A percentile compares a stretch with the other conserved stretches of the same genome.
These are phyloP conservation scores for Periglandula ipomoeae DNA, from an alignment of 2,329 filamentous ascomycete genomes.

Conservation along the genomic window DNA sequence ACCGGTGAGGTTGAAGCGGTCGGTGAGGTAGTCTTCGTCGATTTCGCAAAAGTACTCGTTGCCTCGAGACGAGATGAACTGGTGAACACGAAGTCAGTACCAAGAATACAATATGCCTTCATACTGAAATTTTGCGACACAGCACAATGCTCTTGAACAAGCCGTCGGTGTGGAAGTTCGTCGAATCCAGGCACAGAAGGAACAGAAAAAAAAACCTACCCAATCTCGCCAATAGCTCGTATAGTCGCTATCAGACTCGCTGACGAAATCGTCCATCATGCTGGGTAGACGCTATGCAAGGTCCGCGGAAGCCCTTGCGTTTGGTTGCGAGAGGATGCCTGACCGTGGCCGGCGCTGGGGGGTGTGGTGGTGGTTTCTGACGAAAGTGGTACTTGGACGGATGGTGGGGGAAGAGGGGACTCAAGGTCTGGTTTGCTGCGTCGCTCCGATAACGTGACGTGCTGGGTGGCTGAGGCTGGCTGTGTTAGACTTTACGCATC, in stretches of 20 bases:
- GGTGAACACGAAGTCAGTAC: constrained; percentile 2
- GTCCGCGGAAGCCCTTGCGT: neutral
- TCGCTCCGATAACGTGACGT: constrained; percentile 8
- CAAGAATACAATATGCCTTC: neutral
- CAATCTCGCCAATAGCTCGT: constrained; percentile 99
- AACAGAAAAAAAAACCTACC: constrained; percentile 51
- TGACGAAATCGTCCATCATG: constrained; percentile 93
- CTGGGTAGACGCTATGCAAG: constrained; percentile 6
- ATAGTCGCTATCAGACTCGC: constrained; percentile 97
- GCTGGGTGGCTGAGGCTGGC: neutral
- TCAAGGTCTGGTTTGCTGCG: neutral
- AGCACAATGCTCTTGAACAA: too few species aligned
- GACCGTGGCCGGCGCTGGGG: constrained; percentile 3
- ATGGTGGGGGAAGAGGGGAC: neutral
- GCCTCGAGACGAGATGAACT: constrained; percentile 97
- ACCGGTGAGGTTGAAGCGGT: constrained; percentile 95
- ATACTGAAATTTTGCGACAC: too few species aligned
- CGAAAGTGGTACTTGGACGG: neutral
- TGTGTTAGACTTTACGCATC: neutral
- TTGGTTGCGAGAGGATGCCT: neutral
- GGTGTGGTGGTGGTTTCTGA: neutral
- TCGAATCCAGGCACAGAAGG: neutral
- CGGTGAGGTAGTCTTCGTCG: constrained; percentile 96
- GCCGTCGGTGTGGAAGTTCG: neutral
- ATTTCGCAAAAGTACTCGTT: constrained; percentile 99